phyloP scores from a whole-genome alignment of 2,329 filamentous ascomycete genomes.

The Fusarium pininemorale region DNA sequence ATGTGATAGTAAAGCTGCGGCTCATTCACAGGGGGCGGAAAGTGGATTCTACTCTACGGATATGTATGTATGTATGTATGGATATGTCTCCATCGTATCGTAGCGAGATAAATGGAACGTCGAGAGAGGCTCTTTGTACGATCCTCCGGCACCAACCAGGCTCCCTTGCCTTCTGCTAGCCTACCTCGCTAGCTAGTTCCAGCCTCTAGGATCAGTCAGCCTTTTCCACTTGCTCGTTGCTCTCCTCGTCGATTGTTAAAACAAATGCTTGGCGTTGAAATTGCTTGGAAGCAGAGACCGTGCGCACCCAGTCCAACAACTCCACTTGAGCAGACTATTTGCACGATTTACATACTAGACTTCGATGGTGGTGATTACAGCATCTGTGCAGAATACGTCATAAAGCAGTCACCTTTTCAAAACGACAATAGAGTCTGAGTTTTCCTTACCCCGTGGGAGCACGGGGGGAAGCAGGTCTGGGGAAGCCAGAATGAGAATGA shows the following conservation, averaged over 20 bases:
- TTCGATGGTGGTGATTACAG: constrained; percentile 21
- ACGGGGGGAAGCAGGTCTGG: background rate
- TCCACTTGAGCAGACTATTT: constrained; percentile 22
- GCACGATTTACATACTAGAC: constrained; percentile 34
- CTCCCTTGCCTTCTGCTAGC: constrained; percentile 1
- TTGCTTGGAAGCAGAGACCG: constrained; percentile 17
- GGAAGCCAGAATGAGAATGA: background rate
- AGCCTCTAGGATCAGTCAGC: background rate
- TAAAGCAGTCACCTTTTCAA: constrained; percentile 8
- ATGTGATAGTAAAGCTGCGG: constrained; percentile 20
- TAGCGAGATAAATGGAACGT: constrained; percentile 2
- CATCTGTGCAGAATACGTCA: constrained; percentile 34
- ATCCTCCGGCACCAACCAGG: constrained; percentile 16
- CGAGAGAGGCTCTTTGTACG: constrained; percentile 33
- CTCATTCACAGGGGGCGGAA: constrained; percentile 25
- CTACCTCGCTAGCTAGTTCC: background rate
- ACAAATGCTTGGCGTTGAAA: constrained; percentile 22
- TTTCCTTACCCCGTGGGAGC: background rate
- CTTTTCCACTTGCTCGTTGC: background rate
- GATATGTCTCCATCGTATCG: constrained; percentile 4
- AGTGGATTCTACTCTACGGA: constrained; percentile 22
- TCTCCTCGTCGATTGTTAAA: background rate
- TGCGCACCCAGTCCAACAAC: constrained; percentile 16
- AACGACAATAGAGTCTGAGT: background rate
- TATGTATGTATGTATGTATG: background rate